A percentile compares a stretch with the other conserved stretches of the same genome.
Conservation (phyloP, 495 filamentous ascomycete species). For the Xylaria grammica region DNA sequence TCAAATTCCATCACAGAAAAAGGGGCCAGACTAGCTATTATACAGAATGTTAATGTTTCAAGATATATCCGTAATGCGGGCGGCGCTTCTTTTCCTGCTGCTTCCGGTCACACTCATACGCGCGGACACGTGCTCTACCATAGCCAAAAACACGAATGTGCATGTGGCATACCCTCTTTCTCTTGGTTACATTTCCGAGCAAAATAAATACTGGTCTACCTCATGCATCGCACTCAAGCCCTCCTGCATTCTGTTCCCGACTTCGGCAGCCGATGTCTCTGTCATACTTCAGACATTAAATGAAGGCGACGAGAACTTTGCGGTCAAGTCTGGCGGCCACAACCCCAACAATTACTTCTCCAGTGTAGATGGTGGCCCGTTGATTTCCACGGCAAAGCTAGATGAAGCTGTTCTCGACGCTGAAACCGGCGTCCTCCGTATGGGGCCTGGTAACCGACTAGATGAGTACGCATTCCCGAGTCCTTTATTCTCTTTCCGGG, state of each 20-base stretch:
- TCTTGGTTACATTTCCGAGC: constrained; percentile 41
- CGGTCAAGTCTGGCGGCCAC: constrained; percentile 60
- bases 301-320: constrained; percentile 49
- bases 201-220: constrained; percentile 55
- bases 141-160: constrained; percentile 38
- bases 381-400: constrained; percentile 56
- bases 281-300: constrained; percentile 38
- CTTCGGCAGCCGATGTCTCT: constrained; percentile 42
- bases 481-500: neutral
- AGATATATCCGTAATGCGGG: constrained; percentile 3
- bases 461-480: constrained; percentile 30
- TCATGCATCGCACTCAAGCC: constrained; percentile 48
- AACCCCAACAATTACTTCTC: constrained; percentile 54
- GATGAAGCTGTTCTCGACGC: constrained; percentile 50
- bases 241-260: constrained; percentile 54
- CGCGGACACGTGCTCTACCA: constrained; percentile 42
- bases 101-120: neutral
- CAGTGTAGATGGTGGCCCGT: constrained; percentile 57
- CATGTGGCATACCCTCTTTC: constrained; percentile 37
- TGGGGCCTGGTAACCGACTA: constrained; percentile 58
- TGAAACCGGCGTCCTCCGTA: constrained; percentile 47
- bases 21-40: neutral
- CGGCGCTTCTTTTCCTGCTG: constrained; percentile 4
- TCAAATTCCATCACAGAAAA: neutral
- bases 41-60: neutral